These are phyloP conservation scores for Epichloe typhina DNA, from an alignment of 2,329 filamentous ascomycete species.

Conservation along the genomic window DNA sequence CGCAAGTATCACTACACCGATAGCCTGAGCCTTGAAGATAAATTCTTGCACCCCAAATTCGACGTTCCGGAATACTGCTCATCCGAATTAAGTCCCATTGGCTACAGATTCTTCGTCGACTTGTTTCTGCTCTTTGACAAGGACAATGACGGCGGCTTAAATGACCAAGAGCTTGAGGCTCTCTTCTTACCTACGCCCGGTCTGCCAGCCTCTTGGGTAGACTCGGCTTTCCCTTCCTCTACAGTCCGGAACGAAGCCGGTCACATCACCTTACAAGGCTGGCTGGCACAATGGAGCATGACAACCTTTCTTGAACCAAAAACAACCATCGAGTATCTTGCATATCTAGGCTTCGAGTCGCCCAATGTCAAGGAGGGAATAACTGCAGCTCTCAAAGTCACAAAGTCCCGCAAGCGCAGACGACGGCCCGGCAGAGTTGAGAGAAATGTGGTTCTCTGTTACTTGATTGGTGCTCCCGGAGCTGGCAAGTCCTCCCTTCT, in stretches of 20 bases:
- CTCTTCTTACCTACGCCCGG: conserved; percentile 91
- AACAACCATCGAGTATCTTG: conserved; percentile 88
- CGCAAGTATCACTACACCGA: conserved; percentile 94
- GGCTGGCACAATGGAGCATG: conserved; percentile 99
- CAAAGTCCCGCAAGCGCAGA: conserved; percentile 78
- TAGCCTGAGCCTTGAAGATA: conserved; percentile 81
- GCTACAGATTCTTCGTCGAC: conserved; percentile 96
- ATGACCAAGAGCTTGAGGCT: conserved; percentile 69
- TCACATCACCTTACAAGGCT: conserved; percentile 89
- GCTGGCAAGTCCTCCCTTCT: conserved; percentile 87
- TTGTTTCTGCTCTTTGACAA: conserved; percentile 91
- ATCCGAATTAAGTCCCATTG: conserved; percentile 83
- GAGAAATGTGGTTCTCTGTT: conserved; percentile 87
- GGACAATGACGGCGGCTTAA: conserved; percentile 91
- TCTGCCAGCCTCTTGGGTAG: conserved; percentile 72
- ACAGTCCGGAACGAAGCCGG: conserved; percentile 93
- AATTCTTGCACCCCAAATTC: conserved; percentile 83
- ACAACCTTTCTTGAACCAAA: conserved; percentile 94
- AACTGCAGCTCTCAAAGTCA: conserved; percentile 78
- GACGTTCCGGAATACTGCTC: conserved; percentile 88
- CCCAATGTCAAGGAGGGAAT: conserved; percentile 62
- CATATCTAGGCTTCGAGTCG: conserved; percentile 89
- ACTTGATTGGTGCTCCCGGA: conserved; percentile 72
- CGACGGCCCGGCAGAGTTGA: conserved; percentile 74
- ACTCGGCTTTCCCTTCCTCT: conserved; percentile 80